A percentile compares a stretch with the other conserved stretches of the same genome.
Conservation (phyloP, 164 flowering plant species). For the grape (Vitis vinifera) region DNA sequence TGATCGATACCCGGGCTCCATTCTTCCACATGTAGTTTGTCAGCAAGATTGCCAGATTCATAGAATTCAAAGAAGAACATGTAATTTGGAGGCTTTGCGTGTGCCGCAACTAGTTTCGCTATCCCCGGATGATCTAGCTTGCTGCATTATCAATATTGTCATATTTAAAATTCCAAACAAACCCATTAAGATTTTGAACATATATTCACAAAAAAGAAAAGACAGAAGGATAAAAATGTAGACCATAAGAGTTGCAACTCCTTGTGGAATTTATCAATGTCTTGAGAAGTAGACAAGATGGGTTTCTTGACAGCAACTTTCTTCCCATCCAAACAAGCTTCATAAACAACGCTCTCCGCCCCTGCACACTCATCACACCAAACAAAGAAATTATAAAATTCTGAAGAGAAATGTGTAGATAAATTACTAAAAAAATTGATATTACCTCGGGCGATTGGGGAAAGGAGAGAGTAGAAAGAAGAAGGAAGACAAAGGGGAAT, state of each 20-base stretch:
- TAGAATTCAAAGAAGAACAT: conserved; percentile 77
- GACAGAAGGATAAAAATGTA: conserved; percentile 11
- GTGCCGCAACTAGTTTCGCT: conserved; percentile 74
- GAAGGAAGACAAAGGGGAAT: conserved; percentile 80
- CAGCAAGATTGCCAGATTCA: conserved; percentile 54
- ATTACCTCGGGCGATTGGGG: conserved; percentile 79
- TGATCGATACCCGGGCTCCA: conserved; percentile 63
- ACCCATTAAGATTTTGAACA: neutral
- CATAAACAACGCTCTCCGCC: conserved; percentile 86
- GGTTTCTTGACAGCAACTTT: conserved; percentile 88
- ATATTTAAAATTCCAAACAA: conserved; percentile 1
- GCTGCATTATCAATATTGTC: conserved; percentile 32
- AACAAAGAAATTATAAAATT: neutral
- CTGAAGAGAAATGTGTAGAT: neutral
- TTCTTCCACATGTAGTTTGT: conserved; percentile 74
- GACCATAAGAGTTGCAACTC: conserved; percentile 83
- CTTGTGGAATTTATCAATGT: conserved; percentile 73
- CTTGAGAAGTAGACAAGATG: conserved; percentile 71
- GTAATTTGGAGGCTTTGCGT: conserved; percentile 90
- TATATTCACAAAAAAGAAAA: neutral
- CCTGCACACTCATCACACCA: conserved; percentile 34
- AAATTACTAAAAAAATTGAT: neutral
- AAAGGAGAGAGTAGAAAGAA: conserved; percentile 59
- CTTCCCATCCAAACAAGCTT: conserved; percentile 55
- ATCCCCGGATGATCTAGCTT: conserved; percentile 79